Evolutionary conservation across 2,329 filamentous ascomycete genomes (phyloP).

Genomic region (Pochonia chlamydosporia): DNA sequence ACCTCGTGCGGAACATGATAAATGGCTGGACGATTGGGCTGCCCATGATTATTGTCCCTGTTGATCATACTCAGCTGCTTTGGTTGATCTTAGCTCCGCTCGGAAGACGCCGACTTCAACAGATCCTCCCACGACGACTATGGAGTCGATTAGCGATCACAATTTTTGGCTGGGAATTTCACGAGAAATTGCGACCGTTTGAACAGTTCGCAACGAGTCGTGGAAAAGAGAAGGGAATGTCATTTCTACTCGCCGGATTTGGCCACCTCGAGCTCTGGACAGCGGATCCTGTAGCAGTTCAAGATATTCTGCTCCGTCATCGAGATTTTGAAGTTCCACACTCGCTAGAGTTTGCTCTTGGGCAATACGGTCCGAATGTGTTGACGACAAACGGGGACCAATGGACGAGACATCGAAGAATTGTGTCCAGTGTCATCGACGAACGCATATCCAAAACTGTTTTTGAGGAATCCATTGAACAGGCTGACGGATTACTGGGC

Average conservation of each 20-base stretch:
- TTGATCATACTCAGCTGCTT: not conserved
- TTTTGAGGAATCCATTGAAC: not conserved
- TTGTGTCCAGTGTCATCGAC: not conserved
- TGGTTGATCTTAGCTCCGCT: conserved; percentile 1
- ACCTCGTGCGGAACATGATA: not conserved
- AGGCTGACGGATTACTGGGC: too few relatives aligned
- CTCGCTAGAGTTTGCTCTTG: not conserved
- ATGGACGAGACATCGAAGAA: not conserved
- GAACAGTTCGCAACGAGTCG: not conserved
- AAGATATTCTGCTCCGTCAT: not conserved
- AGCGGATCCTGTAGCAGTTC: not conserved
- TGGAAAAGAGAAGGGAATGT: not conserved
- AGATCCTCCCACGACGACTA: not conserved
- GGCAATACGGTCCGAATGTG: not conserved
- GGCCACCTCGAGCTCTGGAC: conserved; percentile 1
- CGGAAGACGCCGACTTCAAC: not conserved
- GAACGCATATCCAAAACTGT: not conserved
- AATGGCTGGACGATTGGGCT: not conserved
- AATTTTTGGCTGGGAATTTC: conserved; percentile 4
- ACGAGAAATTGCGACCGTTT: conserved; percentile 2
- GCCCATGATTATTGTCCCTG: not conserved
- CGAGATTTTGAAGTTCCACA: not conserved
- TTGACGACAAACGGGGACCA: not conserved
- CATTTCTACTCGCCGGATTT: not conserved
- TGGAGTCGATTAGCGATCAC: conserved; percentile 3